These are phyloP conservation scores for Stagonosporopsis tanaceti DNA, from an alignment of 2,329 filamentous ascomycete species.

Conservation along the genomic window DNA sequence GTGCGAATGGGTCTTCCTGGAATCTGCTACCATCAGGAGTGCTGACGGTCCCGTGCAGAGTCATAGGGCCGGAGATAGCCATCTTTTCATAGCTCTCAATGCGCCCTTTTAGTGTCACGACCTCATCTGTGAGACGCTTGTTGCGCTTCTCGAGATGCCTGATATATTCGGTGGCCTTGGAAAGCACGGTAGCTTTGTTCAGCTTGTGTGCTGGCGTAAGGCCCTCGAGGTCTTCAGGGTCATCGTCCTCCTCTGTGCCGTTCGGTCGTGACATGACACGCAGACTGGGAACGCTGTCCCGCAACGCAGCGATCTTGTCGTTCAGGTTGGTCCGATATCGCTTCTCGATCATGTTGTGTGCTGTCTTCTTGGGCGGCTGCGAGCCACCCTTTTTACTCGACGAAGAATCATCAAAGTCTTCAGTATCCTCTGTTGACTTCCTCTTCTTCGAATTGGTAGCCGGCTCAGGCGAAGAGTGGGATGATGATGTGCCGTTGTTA, in stretches of 20 bases:
- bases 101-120: constrained; percentile 77
- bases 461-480: constrained; percentile 71
- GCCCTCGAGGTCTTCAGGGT: constrained; percentile 76
- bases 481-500: constrained; percentile 52
- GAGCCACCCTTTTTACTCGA: constrained; percentile 61
- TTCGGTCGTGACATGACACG: constrained; percentile 75
- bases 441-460: constrained; percentile 44
- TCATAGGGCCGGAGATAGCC: constrained; percentile 64
- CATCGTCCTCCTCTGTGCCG: constrained; percentile 74
- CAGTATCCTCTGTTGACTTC: constrained; percentile 59
- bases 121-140: constrained; percentile 81
- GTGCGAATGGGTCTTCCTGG: constrained; percentile 49
- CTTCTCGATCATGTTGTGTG: constrained; percentile 99
- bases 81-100: constrained; percentile 73
- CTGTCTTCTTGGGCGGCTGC: constrained; percentile 80
- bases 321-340: constrained; percentile 95
- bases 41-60: constrained; percentile 38
- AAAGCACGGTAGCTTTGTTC: constrained; percentile 96
- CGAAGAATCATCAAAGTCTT: constrained; percentile 66
- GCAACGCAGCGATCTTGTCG: constrained; percentile 91
- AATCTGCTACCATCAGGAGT: constrained; percentile 49
- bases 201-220: constrained; percentile 86
- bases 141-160: constrained; percentile 92
- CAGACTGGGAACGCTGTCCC: constrained; percentile 90
- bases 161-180: constrained; percentile 97